Base-by-base conservation (phyloP, 345 rosid genomes). In the Gossypium bickii region DNA sequence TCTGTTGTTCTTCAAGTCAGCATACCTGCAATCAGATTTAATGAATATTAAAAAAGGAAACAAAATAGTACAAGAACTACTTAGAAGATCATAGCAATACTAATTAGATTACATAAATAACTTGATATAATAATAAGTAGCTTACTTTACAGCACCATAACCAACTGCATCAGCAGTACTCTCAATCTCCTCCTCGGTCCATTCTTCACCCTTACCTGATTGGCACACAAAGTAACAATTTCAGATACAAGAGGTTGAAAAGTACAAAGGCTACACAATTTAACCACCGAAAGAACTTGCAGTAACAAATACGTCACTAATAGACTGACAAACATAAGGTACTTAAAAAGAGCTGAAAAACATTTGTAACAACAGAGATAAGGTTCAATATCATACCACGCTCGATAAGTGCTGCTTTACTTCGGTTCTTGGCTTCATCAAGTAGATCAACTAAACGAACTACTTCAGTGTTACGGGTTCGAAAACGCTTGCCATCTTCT, bases 61-160 rank as follows among this genome's bases (percentile, higher is more conserved):
- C 43, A 61, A 69, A 15, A 17, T 51, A 24, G 13, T 16, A 69
- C 55, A 60, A 73, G 76, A 45, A 22, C 59, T 17, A 17, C 74
- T 0, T 1, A 56, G 13, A 71, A 18, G 18, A 43, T 43, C 18
- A 8, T 41, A 20, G 38, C 20, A 43, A 71, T 15, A 57, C 9
- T 44, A 43, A n/a, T 20, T 13, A 62, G 6, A 25, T 41, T 20
- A 29, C 17, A n/a, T n/a, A 24, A 61, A 47, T 16, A 47, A 47
- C 25, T 10, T 47, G n/a, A 59, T 45, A 3, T 20, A 59, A 38
- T 48, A 12, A 48, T 52, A 52, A 68, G 58, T 11, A 75, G 74
- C 96, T 93, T 86, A 95, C 99, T 93, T 95, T 41, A 93, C 86
- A 53, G 99, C 99, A 78, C 99, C 97, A 82, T 95, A 95, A 78